phyloP scores from a whole-genome alignment of 306 rosid genomes.

The Rosa rugosa region DNA sequence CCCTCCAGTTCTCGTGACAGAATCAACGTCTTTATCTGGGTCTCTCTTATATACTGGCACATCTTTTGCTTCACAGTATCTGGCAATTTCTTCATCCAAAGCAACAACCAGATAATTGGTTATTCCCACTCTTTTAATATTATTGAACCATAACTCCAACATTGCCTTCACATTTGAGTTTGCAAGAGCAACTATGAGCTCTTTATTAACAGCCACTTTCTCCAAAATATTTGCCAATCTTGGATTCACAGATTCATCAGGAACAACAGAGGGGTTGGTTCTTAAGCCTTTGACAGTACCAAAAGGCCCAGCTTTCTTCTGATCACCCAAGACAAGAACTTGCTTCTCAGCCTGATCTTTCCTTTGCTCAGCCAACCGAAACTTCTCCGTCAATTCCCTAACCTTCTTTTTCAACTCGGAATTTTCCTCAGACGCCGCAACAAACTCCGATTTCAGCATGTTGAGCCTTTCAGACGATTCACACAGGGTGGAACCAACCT shows the following conservation, averaged over 20 bases:
- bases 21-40: constrained; percentile 59
- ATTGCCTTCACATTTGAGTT: constrained; percentile 80
- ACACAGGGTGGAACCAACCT: constrained; percentile 59
- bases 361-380: constrained; percentile 69
- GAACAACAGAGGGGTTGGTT: constrained; percentile 67
- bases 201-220: constrained; percentile 63
- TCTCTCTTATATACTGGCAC: constrained; percentile 86
- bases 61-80: constrained; percentile 52
- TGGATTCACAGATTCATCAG: constrained; percentile 84
- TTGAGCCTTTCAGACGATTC: constrained; percentile 68
- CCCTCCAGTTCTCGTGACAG: constrained; percentile 59
- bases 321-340: constrained; percentile 65
- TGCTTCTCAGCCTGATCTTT: constrained; percentile 82
- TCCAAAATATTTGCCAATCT: constrained; percentile 77
- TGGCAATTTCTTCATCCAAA: constrained; percentile 60
- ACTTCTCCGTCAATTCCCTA: constrained; percentile 66
- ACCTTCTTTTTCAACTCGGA: constrained; percentile 54
- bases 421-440: constrained; percentile 53
- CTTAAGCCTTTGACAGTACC: constrained; percentile 79
- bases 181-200: constrained; percentile 85
- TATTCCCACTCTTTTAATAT: constrained; percentile 70
- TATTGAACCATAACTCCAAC: constrained; percentile 82
- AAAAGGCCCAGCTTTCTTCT: constrained; percentile 70
- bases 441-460: constrained; percentile 63
- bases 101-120: constrained; percentile 83